Evolutionary conservation across 768 basidiomycete genomes (phyloP), one percentile per base, ranked within the genome.

Genomic region (Lactifluus volemus): DNA sequence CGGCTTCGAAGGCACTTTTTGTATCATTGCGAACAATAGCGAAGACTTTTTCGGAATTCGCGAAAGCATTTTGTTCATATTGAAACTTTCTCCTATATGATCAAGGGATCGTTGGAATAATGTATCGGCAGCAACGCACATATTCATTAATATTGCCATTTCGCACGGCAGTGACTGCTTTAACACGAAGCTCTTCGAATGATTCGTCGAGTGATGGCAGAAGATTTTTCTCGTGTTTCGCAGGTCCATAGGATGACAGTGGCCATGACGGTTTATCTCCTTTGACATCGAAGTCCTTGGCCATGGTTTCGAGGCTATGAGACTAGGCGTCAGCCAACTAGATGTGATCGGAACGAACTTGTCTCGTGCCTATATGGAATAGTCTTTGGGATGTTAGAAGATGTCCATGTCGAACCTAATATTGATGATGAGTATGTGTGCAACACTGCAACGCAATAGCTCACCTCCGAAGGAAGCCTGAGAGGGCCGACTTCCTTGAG

Each of bases 221-320:
- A 4, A 93, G 64, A 38, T 76, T 80, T 2, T 83, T 83, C 66
- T 92, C 90, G 59, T 79, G 67, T 68, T 92, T 95, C 5, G 82
- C 80, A 19, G 88, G 81, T 1, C 79, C 90, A 69, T 88, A 93
- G 0, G 83, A 84, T 0, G 89, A 84, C 0, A 94, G 74, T n/a
- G 88, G 85, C 85, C 87, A 95, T 9, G 78, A 56, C 0, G 92
- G 92, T 67, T 84, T 85, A 21, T 93, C 90, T 5, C 32, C 44
- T 39, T 44, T 59, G 14, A 34, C 1, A 38, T 61, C 64, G 15
- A 94, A 70, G 64, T 94, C 92, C 36, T 72, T 73, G 21, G 69
- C 68, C 55, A 94, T 80, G 7, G 76, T 74, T 12, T 90, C 85
- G 30, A 75, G 70, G 32, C 89, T 92, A 63, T n/a, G 19, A 38